Percentiles rank a stretch among this genome's conserved stretches.
phyloP scores from a whole-genome alignment of 176 grass and related monocot species.

The Avena sativa region DNA sequence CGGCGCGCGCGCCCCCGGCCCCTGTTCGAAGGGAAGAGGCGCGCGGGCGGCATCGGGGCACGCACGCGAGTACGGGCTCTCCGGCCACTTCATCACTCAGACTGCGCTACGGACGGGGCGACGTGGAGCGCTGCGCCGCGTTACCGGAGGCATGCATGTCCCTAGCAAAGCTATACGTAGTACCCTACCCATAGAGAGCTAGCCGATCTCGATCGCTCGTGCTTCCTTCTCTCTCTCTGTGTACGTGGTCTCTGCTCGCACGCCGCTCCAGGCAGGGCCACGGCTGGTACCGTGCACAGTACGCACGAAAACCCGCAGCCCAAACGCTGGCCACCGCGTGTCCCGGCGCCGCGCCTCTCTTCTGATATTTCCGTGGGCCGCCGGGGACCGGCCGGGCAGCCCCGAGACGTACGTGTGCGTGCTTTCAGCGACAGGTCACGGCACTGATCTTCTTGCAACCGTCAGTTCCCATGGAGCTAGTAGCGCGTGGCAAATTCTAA shows the following conservation, averaged over 20 bases:
- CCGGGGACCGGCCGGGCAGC: too few species aligned
- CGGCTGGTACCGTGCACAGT: background rate
- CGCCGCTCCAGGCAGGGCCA: background rate
- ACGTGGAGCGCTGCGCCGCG: slow-evolving; percentile 24
- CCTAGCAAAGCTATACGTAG: background rate
- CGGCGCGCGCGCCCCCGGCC: background rate
- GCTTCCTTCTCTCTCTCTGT: background rate
- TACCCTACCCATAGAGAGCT: too few species aligned
- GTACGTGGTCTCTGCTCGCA: background rate
- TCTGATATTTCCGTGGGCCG: background rate
- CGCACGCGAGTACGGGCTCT: background rate
- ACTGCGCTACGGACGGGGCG: background rate
- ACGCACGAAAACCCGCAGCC: background rate
- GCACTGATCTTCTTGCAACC: too few species aligned
- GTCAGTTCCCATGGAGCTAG: too few species aligned
- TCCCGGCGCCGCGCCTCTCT: background rate
- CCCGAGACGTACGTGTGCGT: too few species aligned
- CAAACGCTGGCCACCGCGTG: background rate
- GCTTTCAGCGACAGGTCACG: too few species aligned
- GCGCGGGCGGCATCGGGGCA: background rate
- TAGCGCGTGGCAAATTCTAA: too few species aligned
- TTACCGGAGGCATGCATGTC: background rate
- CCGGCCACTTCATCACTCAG: too few species aligned
- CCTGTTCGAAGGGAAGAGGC: background rate
- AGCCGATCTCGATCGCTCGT: too few species aligned